Evolutionary conservation across 805 yeast species (phyloP), one percentile per base, ranked within the genome.

Genomic region (Ogataea siamensis): DNA sequence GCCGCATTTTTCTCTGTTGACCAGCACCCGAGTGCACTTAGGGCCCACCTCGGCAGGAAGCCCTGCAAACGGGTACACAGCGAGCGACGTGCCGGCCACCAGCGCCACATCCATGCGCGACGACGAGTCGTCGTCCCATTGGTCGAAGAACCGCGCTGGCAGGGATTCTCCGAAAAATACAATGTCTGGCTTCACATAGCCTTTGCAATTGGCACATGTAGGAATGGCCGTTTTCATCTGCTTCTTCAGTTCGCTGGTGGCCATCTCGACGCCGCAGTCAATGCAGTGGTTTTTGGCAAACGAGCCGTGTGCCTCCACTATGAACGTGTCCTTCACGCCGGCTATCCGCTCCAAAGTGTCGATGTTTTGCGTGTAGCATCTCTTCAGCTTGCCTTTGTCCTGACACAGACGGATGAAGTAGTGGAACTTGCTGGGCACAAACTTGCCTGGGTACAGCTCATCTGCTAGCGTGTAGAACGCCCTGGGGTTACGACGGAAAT

Each of bases 261-360:
- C 58, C 75, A 79, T 81, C 37, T 65, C 79, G 19, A 60, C 57
- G 2, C 61, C 43, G 63, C 99, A 91, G 14, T 83, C 78, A 31
- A 88, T 82, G 55, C 99, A 91, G 49, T 83, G 93, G 50, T 83
- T 84, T 1, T 57, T 60, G 1, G 93, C 94, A 71, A 91, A 91
- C 2, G 95, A 86, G 0, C 99, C 99, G 61, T 91, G 98, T 0
- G 98, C 98, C 54, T 88, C 96, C 0, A 91, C 81, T 2, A 91
- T 68, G 42, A 63, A 69, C 10, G 79, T 78, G 13, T 67, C 77
- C 1, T 66, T 54, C 2, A 91, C 74, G 0, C 96, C 96, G 0
- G 96, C 93, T 13, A 83, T 66, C 48, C 94, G 70, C 57, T 91
- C 99, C 45, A 91, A 66, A 1, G 96, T 88, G 57, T 91, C 98